Base-by-base conservation (phyloP, 176 grass and related monocot genomes). In the Musa acuminata region DNA sequence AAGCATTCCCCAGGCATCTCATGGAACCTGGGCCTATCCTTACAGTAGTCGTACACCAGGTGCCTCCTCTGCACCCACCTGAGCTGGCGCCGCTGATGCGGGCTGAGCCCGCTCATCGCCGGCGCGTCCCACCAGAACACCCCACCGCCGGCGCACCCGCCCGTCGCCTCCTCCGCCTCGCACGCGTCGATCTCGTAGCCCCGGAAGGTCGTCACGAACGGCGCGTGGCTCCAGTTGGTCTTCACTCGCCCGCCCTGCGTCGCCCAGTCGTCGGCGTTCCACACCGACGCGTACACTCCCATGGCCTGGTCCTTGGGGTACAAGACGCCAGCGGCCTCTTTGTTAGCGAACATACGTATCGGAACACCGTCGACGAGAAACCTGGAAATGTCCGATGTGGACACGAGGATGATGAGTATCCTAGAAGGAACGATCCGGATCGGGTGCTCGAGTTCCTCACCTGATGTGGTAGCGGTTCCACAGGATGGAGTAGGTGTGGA, bases 401-500 rank as follows among this genome's bases (percentile, higher is more conserved):
- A 5, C 35, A 3, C n/a, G 17, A 74, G 23, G 17, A 1, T 21
- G 17, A 35, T 52, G 20, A 23, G 62, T 43, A 43, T 43, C 35
- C 35, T 43, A 43, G 35, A 43, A 43, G 35, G 35, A 43, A 43
- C 35, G 35, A 43, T 43, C 5, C 35, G 4, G 35, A 43, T 5
- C 35, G 35, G 35, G 35, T 43, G 35, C 35, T 43, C 35, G 3
- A 43, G 27, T 74, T 20, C 9, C 88, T 74, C 63, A 84, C 88
- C 80, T 71, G 57, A 84, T 80, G 49, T 87, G 76, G 12, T n/a
- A 19, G 53, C 78, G 81, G 55, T 90, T 90, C 88, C 84, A 87
- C 51, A 87, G 26, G 43, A 90, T 71, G 11, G 88, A 80, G 69
- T 90, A 87, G 68, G 64, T 90, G 81, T 87, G 88, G 64, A 79